Base-by-base conservation (phyloP, 2,329 filamentous ascomycete species). In the Stachybotrys echinatus region DNA sequence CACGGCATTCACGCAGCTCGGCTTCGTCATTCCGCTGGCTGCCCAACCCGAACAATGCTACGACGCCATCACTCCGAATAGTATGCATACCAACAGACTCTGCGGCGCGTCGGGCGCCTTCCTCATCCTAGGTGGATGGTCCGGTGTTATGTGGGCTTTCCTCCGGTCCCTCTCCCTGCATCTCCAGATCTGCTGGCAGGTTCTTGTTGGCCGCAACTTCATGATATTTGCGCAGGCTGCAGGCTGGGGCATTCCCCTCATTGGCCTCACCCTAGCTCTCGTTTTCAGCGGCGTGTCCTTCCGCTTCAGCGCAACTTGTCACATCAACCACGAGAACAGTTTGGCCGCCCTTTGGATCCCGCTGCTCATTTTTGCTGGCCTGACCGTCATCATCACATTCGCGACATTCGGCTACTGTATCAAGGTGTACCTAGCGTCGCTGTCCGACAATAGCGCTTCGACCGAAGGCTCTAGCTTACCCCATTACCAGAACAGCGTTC, bases 171-270 rank as follows among this genome's bases (percentile, higher is more conserved):
- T 97, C 31, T 95, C 91, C 5, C 85, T 99, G 60, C 94, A 99
- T 68, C 83, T 99, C 22, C 94, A 97, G 68, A 96, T 99, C 56
- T 96, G 92, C 74, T 99, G 94, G 94, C 91, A 97, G 67, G 79
- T 95, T 31, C 84, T 92, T 7, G 88, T 95, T 4, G 94, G 94
- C 38, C 81, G 84, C 42, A 88, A 80, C 60, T 97, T 96, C 69
- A 96, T 96, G 83, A 90, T 89, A 75, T 80, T 82, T 56, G 85
- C 92, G 3, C 84, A 96, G 61, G 77, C 80, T 17, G 73, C 85
- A 8, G 94, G 94, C 54, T 96, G 92, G 88, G 88, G 87, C 18
- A 78, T 97, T 43, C 90, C 92, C 2, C 77, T 85, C 21, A 70
- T 90, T 19, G 88, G 89, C 34, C 81, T 95, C 55, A 77, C 85